A percentile compares a stretch with the other conserved stretches of the same genome.
These are phyloP conservation scores for Penicillium sp. DNA, from an alignment of 2,329 filamentous ascomycete genomes.

Conservation along the genomic window DNA sequence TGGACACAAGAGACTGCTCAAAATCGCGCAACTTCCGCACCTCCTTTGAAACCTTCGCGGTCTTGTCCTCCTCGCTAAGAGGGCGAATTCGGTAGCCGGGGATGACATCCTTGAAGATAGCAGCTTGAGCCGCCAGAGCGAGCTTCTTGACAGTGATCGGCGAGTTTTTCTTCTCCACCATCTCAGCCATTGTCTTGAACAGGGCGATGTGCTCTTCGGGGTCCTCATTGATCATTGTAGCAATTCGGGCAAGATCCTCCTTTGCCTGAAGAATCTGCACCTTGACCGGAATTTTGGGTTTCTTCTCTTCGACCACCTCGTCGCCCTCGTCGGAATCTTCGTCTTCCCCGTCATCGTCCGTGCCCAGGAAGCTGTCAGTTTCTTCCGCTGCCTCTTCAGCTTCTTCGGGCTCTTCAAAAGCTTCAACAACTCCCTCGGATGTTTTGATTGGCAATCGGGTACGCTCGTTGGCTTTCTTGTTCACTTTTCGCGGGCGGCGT, in stretches of 20 bases:
- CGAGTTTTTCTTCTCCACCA: slow-evolving; percentile 57
- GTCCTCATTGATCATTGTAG: slow-evolving; percentile 76
- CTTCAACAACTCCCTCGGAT: slow-evolving; percentile 66
- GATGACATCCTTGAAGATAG: slow-evolving; percentile 93
- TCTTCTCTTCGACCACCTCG: slow-evolving; percentile 48
- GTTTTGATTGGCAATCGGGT: slow-evolving; percentile 83
- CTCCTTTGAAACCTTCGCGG: slow-evolving; percentile 84
- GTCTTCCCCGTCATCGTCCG: slow-evolving; percentile 53
- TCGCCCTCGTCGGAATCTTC: slow-evolving; percentile 46
- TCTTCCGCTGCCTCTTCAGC: slow-evolving; percentile 48
- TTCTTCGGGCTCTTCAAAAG: slow-evolving; percentile 52
- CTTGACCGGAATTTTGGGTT: slow-evolving; percentile 64
- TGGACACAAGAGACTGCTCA: slow-evolving; percentile 78
- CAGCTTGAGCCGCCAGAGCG: slow-evolving; percentile 76
- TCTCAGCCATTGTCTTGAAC: slow-evolving; percentile 71
- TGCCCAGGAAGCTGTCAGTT: slow-evolving; percentile 60
- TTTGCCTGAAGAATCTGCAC: slow-evolving; percentile 83
- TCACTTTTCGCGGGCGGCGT: slow-evolving; percentile 66
- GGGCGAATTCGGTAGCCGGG: slow-evolving; percentile 93
- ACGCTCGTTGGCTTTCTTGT: slow-evolving; percentile 68
- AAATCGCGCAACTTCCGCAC: slow-evolving; percentile 76
- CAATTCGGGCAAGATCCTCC: slow-evolving; percentile 83
- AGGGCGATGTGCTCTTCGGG: slow-evolving; percentile 82
- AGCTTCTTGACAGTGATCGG: slow-evolving; percentile 76
- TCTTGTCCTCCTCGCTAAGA: slow-evolving; percentile 66